Percentiles rank a stretch among this genome's conserved stretches.
phyloP scores from a whole-genome alignment of 2,329 filamentous ascomycete species.

The Lasiodiplodia gonubiensis region DNA sequence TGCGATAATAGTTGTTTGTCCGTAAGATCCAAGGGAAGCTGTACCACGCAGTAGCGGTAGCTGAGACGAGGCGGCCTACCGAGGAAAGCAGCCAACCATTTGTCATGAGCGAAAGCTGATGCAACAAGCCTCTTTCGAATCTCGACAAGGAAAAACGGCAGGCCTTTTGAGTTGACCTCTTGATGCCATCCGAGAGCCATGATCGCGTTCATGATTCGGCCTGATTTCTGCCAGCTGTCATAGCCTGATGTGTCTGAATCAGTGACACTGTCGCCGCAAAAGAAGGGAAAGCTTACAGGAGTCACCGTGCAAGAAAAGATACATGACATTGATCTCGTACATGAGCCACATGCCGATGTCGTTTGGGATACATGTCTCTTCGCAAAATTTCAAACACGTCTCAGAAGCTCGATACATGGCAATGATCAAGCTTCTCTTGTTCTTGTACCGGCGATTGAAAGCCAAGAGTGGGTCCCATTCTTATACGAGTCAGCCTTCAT shows the following conservation, averaged over 20 bases:
- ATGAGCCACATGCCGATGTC: conserved; percentile 44
- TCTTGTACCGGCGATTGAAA: conserved; percentile 15
- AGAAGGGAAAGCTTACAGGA: conserved; percentile 35
- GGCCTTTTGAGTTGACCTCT: conserved; percentile 30
- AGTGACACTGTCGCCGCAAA: not conserved
- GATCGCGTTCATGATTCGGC: conserved; percentile 39
- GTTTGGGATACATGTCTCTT: conserved; percentile 40
- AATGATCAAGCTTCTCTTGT: conserved; percentile 15
- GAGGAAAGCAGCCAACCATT: conserved; percentile 58
- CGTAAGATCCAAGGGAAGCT: conserved; percentile 60
- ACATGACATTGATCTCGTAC: conserved; percentile 39
- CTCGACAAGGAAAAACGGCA: conserved; percentile 44
- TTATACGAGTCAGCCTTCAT: conserved; percentile 9
- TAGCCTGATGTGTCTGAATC: conserved; percentile 33
- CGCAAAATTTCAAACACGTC: conserved; percentile 42
- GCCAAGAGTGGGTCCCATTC: conserved; percentile 38
- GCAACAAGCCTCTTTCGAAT: conserved; percentile 43
- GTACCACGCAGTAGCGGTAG: conserved; percentile 60
- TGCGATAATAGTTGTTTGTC: conserved; percentile 57
- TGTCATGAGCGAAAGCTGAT: conserved; percentile 51
- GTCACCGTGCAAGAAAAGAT: conserved; percentile 38
- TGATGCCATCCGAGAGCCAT: conserved; percentile 47
- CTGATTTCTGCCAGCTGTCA: conserved; percentile 42
- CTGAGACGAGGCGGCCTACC: conserved; percentile 61
- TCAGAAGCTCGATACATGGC: conserved; percentile 38